Evolutionary conservation across 2,329 filamentous ascomycete species (phyloP), one percentile per base, ranked within the genome.

Genomic region (Proliferodiscus dingleyae): DNA sequence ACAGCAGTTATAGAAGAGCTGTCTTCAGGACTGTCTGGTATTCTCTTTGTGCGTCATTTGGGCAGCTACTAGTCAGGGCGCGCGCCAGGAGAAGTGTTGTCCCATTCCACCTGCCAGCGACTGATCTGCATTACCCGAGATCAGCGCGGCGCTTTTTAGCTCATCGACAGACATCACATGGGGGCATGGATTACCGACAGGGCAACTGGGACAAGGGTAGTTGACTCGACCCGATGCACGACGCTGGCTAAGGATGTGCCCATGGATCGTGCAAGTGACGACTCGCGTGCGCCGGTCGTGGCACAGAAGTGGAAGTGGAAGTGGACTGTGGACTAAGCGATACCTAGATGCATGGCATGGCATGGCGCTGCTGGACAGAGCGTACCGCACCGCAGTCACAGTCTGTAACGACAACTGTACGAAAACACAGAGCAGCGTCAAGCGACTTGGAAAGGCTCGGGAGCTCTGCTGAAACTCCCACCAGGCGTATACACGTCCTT

Each of bases 91-190:
- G 43, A 49, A 44, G 19, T 46, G 45, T 37, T 43, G 34, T 47
- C 21, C 45, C 46, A 41, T 51, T 50, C 34, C 49, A 54, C 53
- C 47, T 58, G 55, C 56, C 57, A 60, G 49, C 50, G 46, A 43
- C 48, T 56, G 59, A 61, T 61, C 58, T 59, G 46, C 57, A 54
- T 53, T 59, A 57, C 54, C 57, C 56, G 56, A 60, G 59, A 59
- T 60, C 52, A 54, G 26, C 58, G 55, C 56, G 58, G 58, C 58
- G 58, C 47, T 57, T 56, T 37, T 58, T 60, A 55, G 56, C 50
- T 54, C 55, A 49, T 46, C 54, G 54, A 32, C 45, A 53, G 45
- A 48, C 46, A 43, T 53, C 48, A 45, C 52, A 53, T 52, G 46
- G 47, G 45, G 50, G 42, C 41, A 50, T 45, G 54, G 47, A 49